These are phyloP conservation scores for Melampsora abietis-canadensis DNA, from an alignment of 1,284 basidiomycete species.

Conservation along the genomic window DNA sequence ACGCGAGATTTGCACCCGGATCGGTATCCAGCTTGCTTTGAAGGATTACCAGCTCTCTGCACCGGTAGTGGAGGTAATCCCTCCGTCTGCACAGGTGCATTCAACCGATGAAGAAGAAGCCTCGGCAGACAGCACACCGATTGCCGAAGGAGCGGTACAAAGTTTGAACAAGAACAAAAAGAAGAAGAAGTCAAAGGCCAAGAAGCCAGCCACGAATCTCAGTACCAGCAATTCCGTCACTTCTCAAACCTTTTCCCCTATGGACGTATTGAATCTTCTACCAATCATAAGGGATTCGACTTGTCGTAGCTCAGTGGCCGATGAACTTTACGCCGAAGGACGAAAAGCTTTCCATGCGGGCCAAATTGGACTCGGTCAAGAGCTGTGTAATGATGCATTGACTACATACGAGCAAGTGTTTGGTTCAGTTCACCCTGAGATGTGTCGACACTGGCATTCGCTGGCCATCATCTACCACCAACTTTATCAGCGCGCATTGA, in stretches of 20 bases:
- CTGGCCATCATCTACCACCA: constrained; percentile 47
- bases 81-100: constrained; percentile 7
- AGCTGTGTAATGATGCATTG: constrained; percentile 60
- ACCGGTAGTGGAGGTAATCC: constrained; percentile 32
- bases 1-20: constrained; percentile 58
- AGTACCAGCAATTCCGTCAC: constrained; percentile 45
- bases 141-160: constrained; percentile 19
- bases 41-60: constrained; percentile 57
- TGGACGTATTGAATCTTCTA: constrained; percentile 59
- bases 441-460: constrained; percentile 53
- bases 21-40: constrained; percentile 60
- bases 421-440: constrained; percentile 61
- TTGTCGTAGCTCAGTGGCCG: constrained; percentile 56
- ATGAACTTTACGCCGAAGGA: constrained; percentile 60
- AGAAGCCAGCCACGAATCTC: constrained; percentile 51
- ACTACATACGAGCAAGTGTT: constrained; percentile 61
- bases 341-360: constrained; percentile 58
- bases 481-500: constrained; percentile 43
- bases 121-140: constrained; percentile 29
- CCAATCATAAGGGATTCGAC: constrained; percentile 59
- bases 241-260: constrained; percentile 57
- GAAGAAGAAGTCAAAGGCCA: constrained; percentile 53
- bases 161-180: constrained; percentile 48
- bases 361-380: constrained; percentile 58
- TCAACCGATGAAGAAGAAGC: constrained; percentile 42